These are phyloP conservation scores for Fistulina hepatica DNA, from an alignment of 1,284 basidiomycete genomes.

Conservation along the genomic window DNA sequence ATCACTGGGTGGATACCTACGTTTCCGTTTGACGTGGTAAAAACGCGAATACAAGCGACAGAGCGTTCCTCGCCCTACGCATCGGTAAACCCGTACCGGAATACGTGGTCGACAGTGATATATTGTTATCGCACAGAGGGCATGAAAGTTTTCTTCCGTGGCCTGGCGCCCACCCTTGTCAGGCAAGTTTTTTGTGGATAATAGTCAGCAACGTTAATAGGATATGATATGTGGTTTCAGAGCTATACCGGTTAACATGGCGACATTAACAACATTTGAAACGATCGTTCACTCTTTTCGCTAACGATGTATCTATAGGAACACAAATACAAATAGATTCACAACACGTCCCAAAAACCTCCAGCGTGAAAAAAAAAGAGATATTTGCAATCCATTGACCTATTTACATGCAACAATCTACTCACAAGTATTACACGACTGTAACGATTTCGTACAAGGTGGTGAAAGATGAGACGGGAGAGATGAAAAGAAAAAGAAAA, in stretches of 20 bases:
- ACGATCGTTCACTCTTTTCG: conserved; percentile 21
- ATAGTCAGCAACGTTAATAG: neutral
- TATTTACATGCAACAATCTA: no score
- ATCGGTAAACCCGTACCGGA: conserved; percentile 38
- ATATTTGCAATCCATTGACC: no score
- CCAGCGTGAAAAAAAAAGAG: neutral
- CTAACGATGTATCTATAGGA: no score
- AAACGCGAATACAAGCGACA: conserved; percentile 64
- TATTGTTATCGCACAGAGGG: conserved; percentile 61
- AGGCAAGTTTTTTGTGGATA: conserved; percentile 35
- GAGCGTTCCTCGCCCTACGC: conserved; percentile 7
- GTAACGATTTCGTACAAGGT: no score
- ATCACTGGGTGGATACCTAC: conserved; percentile 63
- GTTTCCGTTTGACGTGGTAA: conserved; percentile 79
- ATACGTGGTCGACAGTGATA: conserved; percentile 43
- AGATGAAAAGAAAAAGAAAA: no score
- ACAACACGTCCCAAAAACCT: neutral
- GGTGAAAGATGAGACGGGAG: no score
- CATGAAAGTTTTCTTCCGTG: conserved; percentile 57
- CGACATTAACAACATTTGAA: conserved; percentile 34
- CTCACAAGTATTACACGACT: no score
- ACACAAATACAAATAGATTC: no score
- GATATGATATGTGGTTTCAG: conserved; percentile 16
- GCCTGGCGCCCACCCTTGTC: conserved; percentile 68
- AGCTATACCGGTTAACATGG: conserved; percentile 36